Conservation (phyloP, 495 filamentous ascomycete genomes). For the Talaromyces adpressus region DNA sequence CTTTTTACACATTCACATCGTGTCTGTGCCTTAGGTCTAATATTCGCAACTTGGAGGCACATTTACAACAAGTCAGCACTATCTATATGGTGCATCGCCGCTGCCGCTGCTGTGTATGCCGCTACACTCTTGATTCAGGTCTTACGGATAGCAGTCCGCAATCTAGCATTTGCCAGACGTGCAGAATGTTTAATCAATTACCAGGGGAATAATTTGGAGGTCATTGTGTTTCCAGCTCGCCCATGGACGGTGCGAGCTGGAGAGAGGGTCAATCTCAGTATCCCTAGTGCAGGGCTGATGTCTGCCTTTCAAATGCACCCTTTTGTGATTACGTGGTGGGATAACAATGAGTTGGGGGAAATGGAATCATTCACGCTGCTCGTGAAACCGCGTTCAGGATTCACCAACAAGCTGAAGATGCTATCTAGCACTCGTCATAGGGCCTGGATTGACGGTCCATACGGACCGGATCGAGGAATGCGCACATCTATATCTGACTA, state of each 20-base stretch:
- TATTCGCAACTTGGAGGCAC: constrained; percentile 12
- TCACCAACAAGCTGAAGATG: constrained; percentile 18
- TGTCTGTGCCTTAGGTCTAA: constrained; percentile 10
- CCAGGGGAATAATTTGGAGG: not conserved
- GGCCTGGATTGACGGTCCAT: constrained; percentile 29
- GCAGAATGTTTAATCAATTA: not conserved
- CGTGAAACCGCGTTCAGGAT: constrained; percentile 23
- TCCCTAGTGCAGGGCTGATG: constrained; percentile 18
- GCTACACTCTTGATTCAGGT: not conserved
- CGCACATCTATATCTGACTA: constrained; percentile 19
- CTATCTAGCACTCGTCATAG: constrained; percentile 11
- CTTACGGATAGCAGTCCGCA: not conserved
- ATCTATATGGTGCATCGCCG: not conserved
- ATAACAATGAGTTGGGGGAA: constrained; percentile 15
- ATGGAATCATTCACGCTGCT: constrained; percentile 18
- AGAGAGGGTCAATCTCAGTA: constrained; percentile 21
- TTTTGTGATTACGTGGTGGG: constrained; percentile 29
- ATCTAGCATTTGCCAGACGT: not conserved
- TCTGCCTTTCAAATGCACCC: constrained; percentile 22
- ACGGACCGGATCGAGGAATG: constrained; percentile 17
- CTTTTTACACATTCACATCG: constrained; percentile 17
- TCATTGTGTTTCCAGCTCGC: constrained; percentile 16
- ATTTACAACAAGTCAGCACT: not conserved
- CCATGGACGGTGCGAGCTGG: constrained; percentile 22
- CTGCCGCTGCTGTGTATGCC: not conserved